A percentile compares a stretch with the other conserved stretches of the same genome.
These are phyloP conservation scores for Aureobasidium sp. DNA, from an alignment of 2,329 filamentous ascomycete genomes.

Conservation along the genomic window DNA sequence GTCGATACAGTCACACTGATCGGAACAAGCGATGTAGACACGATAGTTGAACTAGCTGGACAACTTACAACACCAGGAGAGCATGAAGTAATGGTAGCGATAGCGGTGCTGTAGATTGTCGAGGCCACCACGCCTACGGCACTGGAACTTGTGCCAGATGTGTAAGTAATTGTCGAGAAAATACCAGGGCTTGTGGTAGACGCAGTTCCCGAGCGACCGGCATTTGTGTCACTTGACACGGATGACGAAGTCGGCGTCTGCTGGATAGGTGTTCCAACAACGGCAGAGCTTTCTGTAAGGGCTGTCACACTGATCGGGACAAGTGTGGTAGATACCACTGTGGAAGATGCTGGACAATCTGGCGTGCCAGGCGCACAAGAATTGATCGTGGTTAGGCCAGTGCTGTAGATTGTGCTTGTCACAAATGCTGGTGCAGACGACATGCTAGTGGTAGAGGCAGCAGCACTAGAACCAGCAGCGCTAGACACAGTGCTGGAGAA, in stretches of 20 bases:
- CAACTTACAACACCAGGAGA: slow-evolving; percentile 10
- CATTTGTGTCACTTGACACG: neutral
- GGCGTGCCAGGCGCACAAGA: slow-evolving; percentile 17
- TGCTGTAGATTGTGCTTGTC: slow-evolving; percentile 22
- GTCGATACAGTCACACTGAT: slow-evolving; percentile 15
- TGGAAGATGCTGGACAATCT: slow-evolving; percentile 25
- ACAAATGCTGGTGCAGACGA: neutral
- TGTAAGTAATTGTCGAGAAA: neutral
- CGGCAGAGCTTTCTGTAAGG: slow-evolving; percentile 12
- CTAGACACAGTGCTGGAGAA: neutral
- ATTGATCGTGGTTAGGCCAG: slow-evolving; percentile 22
- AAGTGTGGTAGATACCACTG: neutral
- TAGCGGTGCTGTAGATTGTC: slow-evolving; percentile 23
- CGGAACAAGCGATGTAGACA: slow-evolving; percentile 15
- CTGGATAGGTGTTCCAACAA: too few relatives aligned
- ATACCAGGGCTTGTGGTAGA: neutral
- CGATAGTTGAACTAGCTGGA: slow-evolving; percentile 25
- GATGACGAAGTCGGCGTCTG: slow-evolving; percentile 14
- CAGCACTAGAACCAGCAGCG: slow-evolving; percentile 7
- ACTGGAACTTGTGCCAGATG: slow-evolving; percentile 8
- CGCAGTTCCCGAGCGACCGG: neutral
- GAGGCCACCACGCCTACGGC: slow-evolving; percentile 2
- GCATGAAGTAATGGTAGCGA: slow-evolving; percentile 24
- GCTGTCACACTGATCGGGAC: neutral
- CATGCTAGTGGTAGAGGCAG: slow-evolving; percentile 12